These are phyloP conservation scores for Ascoidea rubescens DNA, from an alignment of 805 yeast species.

Conservation along the genomic window DNA sequence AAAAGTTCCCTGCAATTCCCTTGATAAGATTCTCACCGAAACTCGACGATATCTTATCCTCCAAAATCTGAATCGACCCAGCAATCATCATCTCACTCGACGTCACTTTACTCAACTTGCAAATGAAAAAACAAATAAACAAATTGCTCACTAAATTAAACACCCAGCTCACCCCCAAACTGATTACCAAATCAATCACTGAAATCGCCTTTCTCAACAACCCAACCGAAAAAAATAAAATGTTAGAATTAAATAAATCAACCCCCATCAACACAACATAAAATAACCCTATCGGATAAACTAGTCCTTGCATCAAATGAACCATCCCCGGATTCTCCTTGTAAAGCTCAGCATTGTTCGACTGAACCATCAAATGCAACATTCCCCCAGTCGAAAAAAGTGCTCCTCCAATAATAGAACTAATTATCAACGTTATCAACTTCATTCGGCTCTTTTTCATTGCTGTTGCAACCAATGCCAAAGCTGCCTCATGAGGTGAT, in stretches of 20 bases:
- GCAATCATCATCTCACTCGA: slow-evolving; percentile 23
- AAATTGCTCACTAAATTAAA: slow-evolving; percentile 51
- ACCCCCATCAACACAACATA: slow-evolving; percentile 65
- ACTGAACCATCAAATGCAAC: slow-evolving; percentile 43
- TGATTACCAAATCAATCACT: slow-evolving; percentile 42
- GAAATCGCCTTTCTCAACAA: slow-evolving; percentile 57
- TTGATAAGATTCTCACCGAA: slow-evolving; percentile 56
- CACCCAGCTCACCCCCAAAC: slow-evolving; percentile 57
- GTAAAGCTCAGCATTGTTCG: slow-evolving; percentile 31
- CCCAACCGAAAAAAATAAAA: slow-evolving; percentile 59
- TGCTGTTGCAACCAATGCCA: slow-evolving; percentile 74
- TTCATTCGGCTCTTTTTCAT: slow-evolving; percentile 70
- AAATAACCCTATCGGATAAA: slow-evolving; percentile 60
- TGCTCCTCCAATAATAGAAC: slow-evolving; percentile 57
- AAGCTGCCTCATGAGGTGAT: slow-evolving; percentile 69
- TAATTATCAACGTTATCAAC: slow-evolving; percentile 42
- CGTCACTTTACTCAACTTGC: slow-evolving; percentile 41
- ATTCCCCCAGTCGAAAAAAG: slow-evolving; percentile 62
- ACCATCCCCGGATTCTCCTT: slow-evolving; percentile 36
- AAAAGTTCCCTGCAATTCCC: slow-evolving; percentile 67
- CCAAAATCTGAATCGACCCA: slow-evolving; percentile 35
- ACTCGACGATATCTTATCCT: slow-evolving; percentile 27
- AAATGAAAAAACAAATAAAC: slow-evolving; percentile 51
- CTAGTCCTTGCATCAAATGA: slow-evolving; percentile 41
- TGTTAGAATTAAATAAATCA: slow-evolving; percentile 64